Evolutionary conservation across 1,139 yeast genomes (phyloP), one percentile per base, ranked within the genome.

Genomic region (Diutina rugosa): DNA sequence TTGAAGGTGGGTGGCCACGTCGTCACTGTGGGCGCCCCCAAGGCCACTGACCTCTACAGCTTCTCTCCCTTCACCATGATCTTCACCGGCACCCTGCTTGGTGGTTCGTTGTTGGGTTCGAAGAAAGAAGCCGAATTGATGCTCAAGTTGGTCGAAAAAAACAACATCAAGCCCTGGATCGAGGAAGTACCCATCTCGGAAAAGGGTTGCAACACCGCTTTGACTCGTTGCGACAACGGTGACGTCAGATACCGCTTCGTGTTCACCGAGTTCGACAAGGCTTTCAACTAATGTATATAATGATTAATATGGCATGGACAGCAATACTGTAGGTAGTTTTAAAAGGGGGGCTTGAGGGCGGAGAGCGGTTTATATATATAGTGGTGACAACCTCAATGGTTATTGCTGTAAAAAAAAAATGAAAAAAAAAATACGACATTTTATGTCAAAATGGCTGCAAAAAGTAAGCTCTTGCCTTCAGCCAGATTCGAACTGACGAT

Each of bases 401-500:
- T 35, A 35, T 35, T n/a, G 41, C 6, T 6, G 10, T 32, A 10
- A 32, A 32, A 32, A 35, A 12, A 35, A 35, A 9, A 10, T 2
- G 5, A 35, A 35, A 35, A 35, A 9, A 4, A 35, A 35, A 10
- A 18, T 21, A 21, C 26, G 26, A 21, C 26, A 21, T 21, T 21
- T 2, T 21, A 21, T 4, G 26, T 21, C 26, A 21, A 21, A 3
- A 21, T 21, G 4, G 26, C 26, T 21, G 26, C 26, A 2, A 21
- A 21, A 21, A 21, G 26, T 21, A 21, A 21, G 4, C 26, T 2
- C 26, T 21, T 82, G 87, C 87, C 85, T 80, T 80, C 84, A 81
- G 81, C 82, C 87, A 82, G 87, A 83, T 75, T 84, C 85, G 89
- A 84, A 84, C 89, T 84, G 87, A 81, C 84, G 90, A 84, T 84